These are phyloP conservation scores for Trichosanthes cucumerina DNA, from an alignment of 306 rosid species.

Conservation along the genomic window DNA sequence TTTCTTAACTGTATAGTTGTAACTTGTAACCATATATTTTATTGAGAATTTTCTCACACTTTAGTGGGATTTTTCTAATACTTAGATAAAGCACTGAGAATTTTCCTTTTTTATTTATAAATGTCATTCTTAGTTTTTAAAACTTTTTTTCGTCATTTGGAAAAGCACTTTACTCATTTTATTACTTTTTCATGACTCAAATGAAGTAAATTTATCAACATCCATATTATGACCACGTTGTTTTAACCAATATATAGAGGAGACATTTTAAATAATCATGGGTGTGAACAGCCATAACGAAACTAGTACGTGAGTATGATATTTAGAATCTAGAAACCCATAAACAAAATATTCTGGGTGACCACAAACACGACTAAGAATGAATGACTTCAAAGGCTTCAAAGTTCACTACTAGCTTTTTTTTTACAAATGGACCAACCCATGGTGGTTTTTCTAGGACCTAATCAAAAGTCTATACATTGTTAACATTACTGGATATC, in stretches of 20 bases:
- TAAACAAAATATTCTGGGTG: neutral
- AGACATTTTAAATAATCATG: neutral
- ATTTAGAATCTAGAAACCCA: neutral
- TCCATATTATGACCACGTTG: neutral
- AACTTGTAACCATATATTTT: neutral
- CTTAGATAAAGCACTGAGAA: neutral
- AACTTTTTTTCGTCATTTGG: neutral
- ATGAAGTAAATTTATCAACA: neutral
- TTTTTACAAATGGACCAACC: neutral
- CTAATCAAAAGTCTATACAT: neutral
- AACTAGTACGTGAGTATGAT: neutral
- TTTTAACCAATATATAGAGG: neutral
- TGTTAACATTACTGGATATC: neutral
- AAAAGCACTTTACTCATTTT: neutral
- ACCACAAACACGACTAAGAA: neutral
- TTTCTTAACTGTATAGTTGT: neutral
- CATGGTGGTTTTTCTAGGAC: neutral
- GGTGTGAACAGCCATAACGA: neutral
- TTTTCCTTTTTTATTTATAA: neutral
- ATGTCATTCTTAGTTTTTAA: neutral
- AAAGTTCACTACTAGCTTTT: neutral
- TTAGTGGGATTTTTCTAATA: neutral
- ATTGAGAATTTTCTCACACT: neutral
- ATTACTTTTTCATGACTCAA: neutral
- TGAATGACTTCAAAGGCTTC: neutral